Percentiles rank a stretch among this genome's conserved stretches.
These are phyloP conservation scores for Apophysomyces elegans DNA, from an alignment of 371 early-diverging fungal genomes.

Conservation along the genomic window DNA sequence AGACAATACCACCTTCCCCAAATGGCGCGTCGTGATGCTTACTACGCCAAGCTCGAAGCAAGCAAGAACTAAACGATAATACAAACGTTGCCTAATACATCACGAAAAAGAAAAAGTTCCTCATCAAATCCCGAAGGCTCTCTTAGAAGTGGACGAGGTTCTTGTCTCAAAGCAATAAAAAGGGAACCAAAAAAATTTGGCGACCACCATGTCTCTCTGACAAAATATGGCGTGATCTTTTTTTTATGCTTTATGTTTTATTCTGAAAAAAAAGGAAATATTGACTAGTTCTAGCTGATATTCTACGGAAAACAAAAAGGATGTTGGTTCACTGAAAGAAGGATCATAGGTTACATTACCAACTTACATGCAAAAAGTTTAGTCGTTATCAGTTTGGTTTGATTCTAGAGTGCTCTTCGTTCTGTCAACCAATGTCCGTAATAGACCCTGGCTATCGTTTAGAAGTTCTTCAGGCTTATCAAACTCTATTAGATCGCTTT, in stretches of 20 bases:
- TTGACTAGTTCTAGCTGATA: no score
- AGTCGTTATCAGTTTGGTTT: not conserved
- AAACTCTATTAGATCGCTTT: constrained; percentile 79
- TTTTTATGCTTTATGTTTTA: not conserved
- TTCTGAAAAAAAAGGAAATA: not conserved
- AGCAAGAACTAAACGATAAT: constrained; percentile 40
- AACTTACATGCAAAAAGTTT: not conserved
- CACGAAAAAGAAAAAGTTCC: not conserved
- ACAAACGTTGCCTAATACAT: not conserved
- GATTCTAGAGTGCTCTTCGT: constrained; percentile 28
- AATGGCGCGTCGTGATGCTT: constrained; percentile 45
- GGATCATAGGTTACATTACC: not conserved
- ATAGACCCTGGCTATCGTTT: constrained; percentile 34
- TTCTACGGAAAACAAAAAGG: not conserved
- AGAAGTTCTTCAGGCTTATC: constrained; percentile 63
- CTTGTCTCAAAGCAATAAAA: constrained; percentile 7
- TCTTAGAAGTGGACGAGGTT: constrained; percentile 4
- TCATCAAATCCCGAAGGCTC: not conserved
- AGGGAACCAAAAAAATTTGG: not conserved
- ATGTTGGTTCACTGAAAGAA: not conserved
- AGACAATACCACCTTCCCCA: constrained; percentile 45
- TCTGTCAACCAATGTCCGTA: constrained; percentile 39
- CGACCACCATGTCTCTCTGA: not conserved
- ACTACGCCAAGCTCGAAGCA: constrained; percentile 56
- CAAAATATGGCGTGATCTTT: constrained; percentile 5